Evolutionary conservation across 371 early-diverging fungal species (phyloP).

Genomic region (Apophysomyces sp.): DNA sequence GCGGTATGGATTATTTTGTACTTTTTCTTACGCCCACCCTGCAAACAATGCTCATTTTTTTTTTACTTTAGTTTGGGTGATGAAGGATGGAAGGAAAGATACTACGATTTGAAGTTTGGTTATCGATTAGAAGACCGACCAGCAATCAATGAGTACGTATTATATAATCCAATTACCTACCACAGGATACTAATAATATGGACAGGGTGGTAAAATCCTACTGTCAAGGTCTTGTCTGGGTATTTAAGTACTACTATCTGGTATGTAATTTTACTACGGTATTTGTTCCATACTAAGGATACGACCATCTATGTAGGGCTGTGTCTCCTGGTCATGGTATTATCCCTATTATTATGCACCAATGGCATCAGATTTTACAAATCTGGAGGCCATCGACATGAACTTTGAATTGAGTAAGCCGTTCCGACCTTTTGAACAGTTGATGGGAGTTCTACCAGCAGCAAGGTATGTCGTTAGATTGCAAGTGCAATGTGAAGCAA

Average conservation of each 20-base stretch:
- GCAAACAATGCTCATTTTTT: neutral
- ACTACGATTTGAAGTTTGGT: slow-evolving; percentile 85
- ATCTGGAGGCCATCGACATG: slow-evolving; percentile 71
- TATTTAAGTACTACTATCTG: slow-evolving; percentile 95
- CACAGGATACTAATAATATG: neutral
- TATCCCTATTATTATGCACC: slow-evolving; percentile 99
- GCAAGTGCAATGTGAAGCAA: neutral
- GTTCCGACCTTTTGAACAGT: slow-evolving; percentile 95
- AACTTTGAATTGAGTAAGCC: slow-evolving; percentile 84
- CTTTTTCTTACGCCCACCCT: neutral
- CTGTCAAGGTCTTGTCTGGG: slow-evolving; percentile 98
- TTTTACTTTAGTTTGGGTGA: slow-evolving; percentile 29
- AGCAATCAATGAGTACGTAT: slow-evolving; percentile 54
- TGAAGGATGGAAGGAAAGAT: slow-evolving; percentile 85
- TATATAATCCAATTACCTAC: neutral
- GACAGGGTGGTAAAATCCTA: slow-evolving; percentile 83
- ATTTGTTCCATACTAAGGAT: neutral
- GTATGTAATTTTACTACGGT: slow-evolving; percentile 22
- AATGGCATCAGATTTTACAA: slow-evolving; percentile 88
- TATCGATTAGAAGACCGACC: slow-evolving; percentile 66
- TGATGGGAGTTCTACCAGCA: slow-evolving; percentile 98
- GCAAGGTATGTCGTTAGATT: slow-evolving; percentile 40
- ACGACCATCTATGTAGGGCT: slow-evolving; percentile 44
- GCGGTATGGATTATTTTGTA: slow-evolving; percentile 21
- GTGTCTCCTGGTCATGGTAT: slow-evolving; percentile 98